Evolutionary conservation across 2,329 filamentous ascomycete genomes (phyloP), one percentile per base, ranked within the genome.

Genomic region (Phialophora chinensis): DNA sequence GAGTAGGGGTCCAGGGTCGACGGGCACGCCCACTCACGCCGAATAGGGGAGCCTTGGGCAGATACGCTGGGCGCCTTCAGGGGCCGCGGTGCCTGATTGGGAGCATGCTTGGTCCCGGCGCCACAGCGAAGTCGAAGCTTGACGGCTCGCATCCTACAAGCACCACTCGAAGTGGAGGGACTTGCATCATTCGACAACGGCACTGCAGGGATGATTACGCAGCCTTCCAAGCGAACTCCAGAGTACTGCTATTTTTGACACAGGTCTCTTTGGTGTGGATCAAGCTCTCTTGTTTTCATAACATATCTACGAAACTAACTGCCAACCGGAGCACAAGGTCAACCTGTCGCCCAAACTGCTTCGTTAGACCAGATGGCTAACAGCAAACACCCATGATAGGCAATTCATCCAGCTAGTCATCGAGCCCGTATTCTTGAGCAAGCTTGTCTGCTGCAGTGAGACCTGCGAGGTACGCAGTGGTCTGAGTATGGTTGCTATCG

Each of bases 401-500:
- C 23, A n/a, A n/a, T 10, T 29, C 14, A 23, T 10, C 54, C 20
- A 49, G 10, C 64, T 53, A 68, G 5, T 50, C 60, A 62, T 73
- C 73, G 20, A 83, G 73, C 3, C 71, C 72, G 71, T 85, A 83
- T 70, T 85, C 79, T 25, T 68, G 65, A 63, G 81, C 78, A 65
- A 86, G 73, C 68, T 80, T 83, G 67, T 87, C 85, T 0, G 82
- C 85, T 31, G 80, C 82, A 0, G 81, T 85, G 44, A 80, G 74
- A 0, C 85, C 85, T 1, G 83, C 83, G 2, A 85, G 76, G 73
- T 87, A 88, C 1, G 85, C 85, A 6, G 81, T 81, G 5, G 81
- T 78, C 73, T 87, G 84, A 0, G 81, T 80, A 73, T 87, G 85
- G 56, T 81, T 80, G 72, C 79, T 86, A 7, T 25, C 23, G 44